Percentiles rank a stretch among this genome's conserved stretches.
Evolutionary conservation across 306 rosid genomes (phyloP).

Genomic region (Mimosa pudica): DNA sequence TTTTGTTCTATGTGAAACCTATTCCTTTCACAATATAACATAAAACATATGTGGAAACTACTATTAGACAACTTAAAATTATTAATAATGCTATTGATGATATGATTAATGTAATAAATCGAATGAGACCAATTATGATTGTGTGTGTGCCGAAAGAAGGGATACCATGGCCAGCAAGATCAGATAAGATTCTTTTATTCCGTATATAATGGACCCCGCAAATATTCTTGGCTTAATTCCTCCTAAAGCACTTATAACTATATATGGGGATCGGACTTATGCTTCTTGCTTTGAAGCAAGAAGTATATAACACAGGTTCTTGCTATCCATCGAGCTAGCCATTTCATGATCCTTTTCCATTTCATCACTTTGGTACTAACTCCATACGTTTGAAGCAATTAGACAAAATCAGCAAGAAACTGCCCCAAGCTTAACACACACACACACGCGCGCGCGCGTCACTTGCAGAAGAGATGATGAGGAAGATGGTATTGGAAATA

Average conservation of each 20-base stretch:
- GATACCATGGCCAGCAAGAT: not conserved
- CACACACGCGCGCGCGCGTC: not conserved
- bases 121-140: not conserved
- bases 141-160: not conserved
- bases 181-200: not conserved
- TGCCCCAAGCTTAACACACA: not conserved
- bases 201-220: no score
- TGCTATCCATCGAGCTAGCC: not conserved
- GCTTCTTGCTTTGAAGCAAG: constrained; percentile 9
- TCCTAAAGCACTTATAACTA: not conserved
- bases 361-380: not conserved
- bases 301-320: not conserved
- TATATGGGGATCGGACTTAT: not conserved
- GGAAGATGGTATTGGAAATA: not conserved
- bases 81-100: not conserved
- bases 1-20: not conserved
- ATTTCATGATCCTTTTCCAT: not conserved
- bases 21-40: constrained; percentile 4
- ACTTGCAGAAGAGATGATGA: not conserved
- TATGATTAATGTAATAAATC: not conserved
- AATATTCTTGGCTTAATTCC: not conserved
- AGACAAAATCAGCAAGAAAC: not conserved
- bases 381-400: not conserved
- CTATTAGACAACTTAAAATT: not conserved
- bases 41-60: not conserved